These are phyloP conservation scores for Populus hybrid DNA, from an alignment of 441 rosid species.

Conservation along the genomic window DNA sequence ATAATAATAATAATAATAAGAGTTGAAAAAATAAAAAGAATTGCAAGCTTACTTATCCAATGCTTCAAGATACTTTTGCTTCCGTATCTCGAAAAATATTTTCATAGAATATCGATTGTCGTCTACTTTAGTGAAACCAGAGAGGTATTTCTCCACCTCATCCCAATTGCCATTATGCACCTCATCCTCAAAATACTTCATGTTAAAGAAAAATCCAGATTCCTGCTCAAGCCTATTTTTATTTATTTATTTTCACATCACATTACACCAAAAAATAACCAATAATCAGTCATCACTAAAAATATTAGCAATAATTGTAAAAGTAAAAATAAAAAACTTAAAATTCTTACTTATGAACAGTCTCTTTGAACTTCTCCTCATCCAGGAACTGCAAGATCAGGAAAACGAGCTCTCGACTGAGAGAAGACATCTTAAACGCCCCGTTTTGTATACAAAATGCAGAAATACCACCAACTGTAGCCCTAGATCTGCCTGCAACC, in stretches of 20 bases:
- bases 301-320: neutral
- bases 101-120: conserved; percentile 98
- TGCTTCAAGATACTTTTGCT: conserved; percentile 99
- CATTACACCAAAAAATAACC: conserved; percentile 17
- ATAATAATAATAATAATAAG: neutral
- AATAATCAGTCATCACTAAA: conserved; percentile 16
- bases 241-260: conserved; percentile 14
- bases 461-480: conserved; percentile 28
- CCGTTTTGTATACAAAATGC: conserved; percentile 36
- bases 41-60: conserved; percentile 70
- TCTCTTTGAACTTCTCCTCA: conserved; percentile 97
- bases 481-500: conserved; percentile 62
- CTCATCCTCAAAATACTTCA: conserved; percentile 98
- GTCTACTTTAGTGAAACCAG: conserved; percentile 98
- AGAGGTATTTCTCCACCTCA: conserved; percentile 93
- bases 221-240: conserved; percentile 88
- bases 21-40: neutral
- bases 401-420: conserved; percentile 98
- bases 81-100: conserved; percentile 96
- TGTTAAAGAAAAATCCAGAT: conserved; percentile 97
- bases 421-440: conserved; percentile 78
- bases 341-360: conserved; percentile 78
- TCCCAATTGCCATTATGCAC: conserved; percentile 95
- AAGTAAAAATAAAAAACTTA: neutral
- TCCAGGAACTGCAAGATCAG: conserved; percentile 97